Evolutionary conservation across 106 monocot genomes (phyloP), one percentile per base, ranked within the genome.

Genomic region (Chionographis japonica): DNA sequence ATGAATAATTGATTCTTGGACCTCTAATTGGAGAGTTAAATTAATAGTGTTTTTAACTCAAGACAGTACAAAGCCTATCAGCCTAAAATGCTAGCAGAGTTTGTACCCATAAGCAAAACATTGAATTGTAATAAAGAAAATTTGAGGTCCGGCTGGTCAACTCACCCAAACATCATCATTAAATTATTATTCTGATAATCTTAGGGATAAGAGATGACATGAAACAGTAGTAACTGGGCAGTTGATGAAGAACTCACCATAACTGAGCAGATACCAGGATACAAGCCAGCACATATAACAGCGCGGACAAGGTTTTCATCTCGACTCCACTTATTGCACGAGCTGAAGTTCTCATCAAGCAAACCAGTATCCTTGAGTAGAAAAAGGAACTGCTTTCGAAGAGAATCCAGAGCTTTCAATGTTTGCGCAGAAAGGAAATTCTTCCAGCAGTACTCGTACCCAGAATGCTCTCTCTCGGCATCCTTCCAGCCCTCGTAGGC

Each of bases 401-500:
- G 93, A 72, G 98, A 90, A 68, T 93, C 90, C 14, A 99, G 86
- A 18, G 98, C 98, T 62, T 85, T 87, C 40, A 93, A 75, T 56
- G 98, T 99, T 60, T 99, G 98, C 5, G 50, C 82, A 38, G 98
- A 99, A 62, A 99, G 87, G 67, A 93, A 99, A 75, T 99, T 98
- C 70, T 79, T 88, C 98, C 98, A 93, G 76, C 98, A 99, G 66
- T 83, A 99, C 49, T 99, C 93, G 60, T 99, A 93, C 52, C 93
- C 98, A 57, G 80, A 77, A 77, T 75, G 90, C 49, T 87, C 83
- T 76, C 72, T 80, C 78, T 98, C 98, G 50, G 98, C 90, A 56
- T 93, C 87, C 62, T 87, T 98, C 93, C 98, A 98, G 35, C 93
- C 90, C 10, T 90, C 85, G 52, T 83, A 93, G 19, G 98, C 98